Evolutionary conservation across 2,329 filamentous ascomycete genomes (phyloP), one percentile per base, ranked within the genome.

Genomic region (Talaromyces sp.): DNA sequence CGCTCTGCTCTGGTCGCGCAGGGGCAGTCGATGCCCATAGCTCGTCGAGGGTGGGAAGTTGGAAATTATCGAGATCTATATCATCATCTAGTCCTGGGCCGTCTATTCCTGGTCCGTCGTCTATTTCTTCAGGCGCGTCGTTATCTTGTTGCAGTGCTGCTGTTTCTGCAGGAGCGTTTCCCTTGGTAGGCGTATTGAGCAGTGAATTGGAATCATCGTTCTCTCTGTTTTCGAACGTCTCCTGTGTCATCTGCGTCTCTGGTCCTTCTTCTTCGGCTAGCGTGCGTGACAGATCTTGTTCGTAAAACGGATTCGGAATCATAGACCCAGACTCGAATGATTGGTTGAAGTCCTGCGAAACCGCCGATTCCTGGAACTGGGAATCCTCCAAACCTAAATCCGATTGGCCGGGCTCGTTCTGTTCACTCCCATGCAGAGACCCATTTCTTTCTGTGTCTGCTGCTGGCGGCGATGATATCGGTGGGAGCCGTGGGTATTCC

Each of bases 251-350:
- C 28, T 53, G 49, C 25, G 49, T 53, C 17, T 30, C 49, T 30
- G 25, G 30, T n/a, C 52, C 63, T 15, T 25, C 33, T 4, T 36
- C 63, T 11, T 25, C 33, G 3, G 25, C 52, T 17, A 28, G 19
- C 17, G 10, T 53, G 42, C 30, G 19, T 39, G 22, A 64, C 64
- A 55, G 65, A 56, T 72, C 71, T 15, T 67, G 63, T 39, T 73
- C 67, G 55, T 70, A 72, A 57, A 74, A 74, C 7, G 73, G 72
- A 62, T 74, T 73, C 2, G 68, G 68, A 8, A 74, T 68, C 15
- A 60, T 61, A 5, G 67, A 68, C 52, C 51, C 22, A 11, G 53
- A 32, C 42, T 53, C 56, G 4, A 51, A 59, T 17, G 42, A 32
- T 28, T 27, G 33, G 30, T 54, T 44, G 17, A 44, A 19, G 17